Evolutionary conservation across 1,284 basidiomycete genomes (phyloP), one percentile per base, ranked within the genome.

Genomic region (Trametes sp.): DNA sequence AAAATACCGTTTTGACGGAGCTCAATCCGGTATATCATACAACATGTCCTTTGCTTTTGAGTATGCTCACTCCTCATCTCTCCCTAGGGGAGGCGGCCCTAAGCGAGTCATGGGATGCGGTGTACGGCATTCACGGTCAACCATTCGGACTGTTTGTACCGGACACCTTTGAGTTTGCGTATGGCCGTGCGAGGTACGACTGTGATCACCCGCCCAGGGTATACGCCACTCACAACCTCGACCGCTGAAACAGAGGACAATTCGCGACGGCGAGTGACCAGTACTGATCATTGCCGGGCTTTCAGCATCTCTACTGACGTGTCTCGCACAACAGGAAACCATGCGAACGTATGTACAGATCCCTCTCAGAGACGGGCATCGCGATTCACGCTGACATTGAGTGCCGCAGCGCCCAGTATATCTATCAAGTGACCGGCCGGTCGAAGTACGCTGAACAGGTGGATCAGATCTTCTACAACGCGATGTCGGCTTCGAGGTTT

Each of bases 391-490:
- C 26, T 50, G n/a, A 41, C 44, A 31, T 8, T 26, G 14, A n/a
- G n/a, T n/a, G 23, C 38, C 13, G 5, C 44, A 85, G 83, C 14
- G 82, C 82, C 9, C 83, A 83, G 7, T 85, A 81, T 67, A 74
- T 86, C 6, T 85, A 83, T 61, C 84, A 85, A 73, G 79, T 85
- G 41, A 83, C 80, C 31, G 84, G 84, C 28, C 82, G 86, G 61
- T 77, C 76, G 16, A 84, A 85, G 66, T 85, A 81, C 59, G 79
- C 82, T 14, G 84, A 86, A 65, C 73, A 81, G 59, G 83, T 83
- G 62, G 59, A 75, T 64, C 8, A 24, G 26, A 24, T 33, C 21
- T 16, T 51, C 5, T 24, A 54, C 49, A 33, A 33, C 11, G 31
- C 31, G 5, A 33, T 5, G 31, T 5, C 31, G n/a, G 59, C 48